Evolutionary conservation across 352 stramenopile genomes (phyloP), one percentile per base, ranked within the genome.

Genomic region (Pythium myriotylum): DNA sequence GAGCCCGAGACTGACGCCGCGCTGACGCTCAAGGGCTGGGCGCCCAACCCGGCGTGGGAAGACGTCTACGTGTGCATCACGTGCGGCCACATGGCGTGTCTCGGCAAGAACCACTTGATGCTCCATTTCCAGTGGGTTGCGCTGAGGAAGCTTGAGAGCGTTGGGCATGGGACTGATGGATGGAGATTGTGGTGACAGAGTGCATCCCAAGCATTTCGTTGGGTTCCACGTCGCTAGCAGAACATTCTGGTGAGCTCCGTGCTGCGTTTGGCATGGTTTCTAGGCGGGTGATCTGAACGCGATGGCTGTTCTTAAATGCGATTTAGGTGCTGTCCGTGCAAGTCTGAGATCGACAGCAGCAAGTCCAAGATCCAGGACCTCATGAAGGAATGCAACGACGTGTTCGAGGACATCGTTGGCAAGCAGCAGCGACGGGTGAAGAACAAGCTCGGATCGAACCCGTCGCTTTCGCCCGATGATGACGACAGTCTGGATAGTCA

Each of bases 181-280:
- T n/a, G n/a, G n/a, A n/a, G n/a, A n/a, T n/a, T 40, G 8, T 17
- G 29, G 6, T 14, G n/a, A 33, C 35, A 82, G 73, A 33, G 14
- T 63, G 3, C 68, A 86, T 39, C 26, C 77, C 4, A 91, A 91
- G 59, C 81, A 91, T 55, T 88, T 79, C 50, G 75, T 88, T 19
- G 71, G 69, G 13, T 74, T 89, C 22, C 70, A 84, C 46, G 48
- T 80, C 29, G 77, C 62, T 9, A 71, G 75, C 16, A 65, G 75
- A 47, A 79, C 67, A 14, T 86, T 89, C 43, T 91, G 77, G 76
- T 91, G 68, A 17, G 64, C 49, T 33, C 40, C 14, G 19, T n/a
- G 32, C n/a, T 41, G 50, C 8, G n/a, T 57, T 7, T 58, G 22
- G 8, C 23, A 8, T 40, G 14, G 5, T 54, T n/a, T 42, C 16